These are phyloP conservation scores for Lipomyces spencermartinsiae DNA, from an alignment of 805 yeast species.

Conservation along the genomic window DNA sequence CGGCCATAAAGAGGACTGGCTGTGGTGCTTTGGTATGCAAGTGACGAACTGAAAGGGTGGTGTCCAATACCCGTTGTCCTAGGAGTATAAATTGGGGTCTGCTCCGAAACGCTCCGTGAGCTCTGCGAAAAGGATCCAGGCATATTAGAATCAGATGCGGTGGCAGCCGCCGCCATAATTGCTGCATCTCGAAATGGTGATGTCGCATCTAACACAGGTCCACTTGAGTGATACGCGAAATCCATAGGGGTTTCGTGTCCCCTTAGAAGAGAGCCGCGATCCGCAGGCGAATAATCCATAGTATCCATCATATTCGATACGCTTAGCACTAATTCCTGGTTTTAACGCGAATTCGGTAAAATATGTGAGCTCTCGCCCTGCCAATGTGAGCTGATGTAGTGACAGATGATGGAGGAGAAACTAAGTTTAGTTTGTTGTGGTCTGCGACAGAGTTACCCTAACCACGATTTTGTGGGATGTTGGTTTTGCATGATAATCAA, in stretches of 20 bases:
- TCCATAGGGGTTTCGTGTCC: constrained; percentile 37
- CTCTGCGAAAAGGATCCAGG: constrained; percentile 9
- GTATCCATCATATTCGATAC: constrained; percentile 12
- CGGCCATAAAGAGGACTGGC: constrained; percentile 14
- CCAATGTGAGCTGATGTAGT: background rate
- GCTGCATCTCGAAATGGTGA: constrained; percentile 22
- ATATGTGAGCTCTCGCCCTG: background rate
- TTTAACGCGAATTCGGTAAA: background rate
- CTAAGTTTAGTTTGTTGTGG: too few relatives aligned
- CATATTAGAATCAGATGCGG: constrained; percentile 19
- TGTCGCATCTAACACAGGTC: constrained; percentile 20
- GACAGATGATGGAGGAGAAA: too few relatives aligned
- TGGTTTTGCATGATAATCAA: too few relatives aligned
- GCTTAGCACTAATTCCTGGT: background rate
- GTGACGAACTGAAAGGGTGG: background rate
- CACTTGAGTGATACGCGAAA: constrained; percentile 22
- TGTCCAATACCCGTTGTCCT: background rate
- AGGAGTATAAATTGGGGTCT: constrained; percentile 13
- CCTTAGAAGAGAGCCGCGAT: constrained; percentile 8
- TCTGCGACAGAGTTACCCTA: too few relatives aligned
- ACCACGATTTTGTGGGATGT: too few relatives aligned
- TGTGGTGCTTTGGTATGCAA: background rate
- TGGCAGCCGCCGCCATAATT: background rate
- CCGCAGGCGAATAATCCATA: constrained; percentile 22
- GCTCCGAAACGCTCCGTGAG: constrained; percentile 9